phyloP scores from a whole-genome alignment of 2,329 filamentous ascomycete species.

The Samsoniella hepiali region DNA sequence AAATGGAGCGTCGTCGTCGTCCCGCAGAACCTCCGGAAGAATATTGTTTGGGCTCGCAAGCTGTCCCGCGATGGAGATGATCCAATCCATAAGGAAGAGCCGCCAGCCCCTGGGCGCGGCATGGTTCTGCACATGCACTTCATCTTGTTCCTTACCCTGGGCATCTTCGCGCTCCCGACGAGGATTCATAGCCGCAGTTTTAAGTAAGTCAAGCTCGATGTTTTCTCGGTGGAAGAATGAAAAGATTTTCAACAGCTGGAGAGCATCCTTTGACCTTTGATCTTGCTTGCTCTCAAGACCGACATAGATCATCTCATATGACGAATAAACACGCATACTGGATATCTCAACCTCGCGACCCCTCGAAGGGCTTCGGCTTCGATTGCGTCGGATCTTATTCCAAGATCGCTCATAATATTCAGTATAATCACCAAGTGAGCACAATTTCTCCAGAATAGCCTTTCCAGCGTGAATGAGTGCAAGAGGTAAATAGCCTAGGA shows the following conservation, averaged over 20 bases:
- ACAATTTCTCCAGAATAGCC: slow-evolving; percentile 17
- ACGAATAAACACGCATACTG: slow-evolving; percentile 6
- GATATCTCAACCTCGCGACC: not conserved
- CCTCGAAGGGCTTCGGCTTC: not conserved
- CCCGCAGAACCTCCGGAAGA: slow-evolving; percentile 11
- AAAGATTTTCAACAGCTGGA: slow-evolving; percentile 15
- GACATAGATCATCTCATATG: slow-evolving; percentile 17
- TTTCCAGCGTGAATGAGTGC: slow-evolving; percentile 20
- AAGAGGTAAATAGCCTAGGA: slow-evolving; percentile 16
- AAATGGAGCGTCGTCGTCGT: slow-evolving; percentile 1
- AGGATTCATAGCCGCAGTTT: slow-evolving; percentile 10
- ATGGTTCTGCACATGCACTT: not conserved
- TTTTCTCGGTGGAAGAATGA: slow-evolving; percentile 19
- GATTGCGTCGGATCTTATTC: slow-evolving; percentile 1
- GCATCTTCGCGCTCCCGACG: not conserved
- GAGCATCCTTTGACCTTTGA: slow-evolving; percentile 11
- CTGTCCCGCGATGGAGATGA: not conserved
- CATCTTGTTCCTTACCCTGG: not conserved
- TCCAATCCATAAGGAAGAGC: not conserved
- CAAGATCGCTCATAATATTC: slow-evolving; percentile 15
- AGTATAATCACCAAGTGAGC: slow-evolving; percentile 15
- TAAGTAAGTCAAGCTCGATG: slow-evolving; percentile 7
- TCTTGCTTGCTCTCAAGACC: slow-evolving; percentile 13
- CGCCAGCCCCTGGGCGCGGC: not conserved
- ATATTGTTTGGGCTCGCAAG: not conserved